Evolutionary conservation across 176 grass and related monocot species (phyloP).

Genomic region (Musa acuminata): DNA sequence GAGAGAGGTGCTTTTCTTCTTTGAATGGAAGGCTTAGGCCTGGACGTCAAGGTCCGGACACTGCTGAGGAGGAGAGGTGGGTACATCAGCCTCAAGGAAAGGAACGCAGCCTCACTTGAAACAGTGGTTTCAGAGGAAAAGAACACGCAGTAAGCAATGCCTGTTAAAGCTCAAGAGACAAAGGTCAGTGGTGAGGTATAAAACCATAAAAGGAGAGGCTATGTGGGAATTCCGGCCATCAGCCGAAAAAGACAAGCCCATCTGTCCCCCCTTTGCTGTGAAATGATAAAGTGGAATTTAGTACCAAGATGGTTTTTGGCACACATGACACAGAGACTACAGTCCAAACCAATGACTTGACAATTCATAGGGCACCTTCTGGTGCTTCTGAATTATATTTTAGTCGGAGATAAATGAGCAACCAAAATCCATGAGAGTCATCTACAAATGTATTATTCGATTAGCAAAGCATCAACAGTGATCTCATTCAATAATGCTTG

Average conservation of each 20-base stretch:
- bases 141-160: background rate
- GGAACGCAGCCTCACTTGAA: slow-evolving; percentile 11
- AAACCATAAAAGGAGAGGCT: slow-evolving; percentile 3
- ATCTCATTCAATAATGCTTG: no score
- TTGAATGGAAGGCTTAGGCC: background rate
- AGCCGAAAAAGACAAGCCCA: slow-evolving; percentile 9
- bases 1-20: background rate
- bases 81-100: slow-evolving; percentile 5
- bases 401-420: background rate
- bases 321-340: slow-evolving; percentile 17
- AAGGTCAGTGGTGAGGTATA: slow-evolving; percentile 1
- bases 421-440: no score
- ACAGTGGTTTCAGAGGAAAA: background rate
- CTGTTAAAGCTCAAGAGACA: slow-evolving; percentile 13
- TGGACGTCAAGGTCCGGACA: background rate
- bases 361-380: slow-evolving; percentile 18
- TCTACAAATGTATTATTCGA: no score
- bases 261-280: slow-evolving; percentile 8
- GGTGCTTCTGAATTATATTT: background rate
- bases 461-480: no score
- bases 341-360: slow-evolving; percentile 21
- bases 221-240: slow-evolving; percentile 6
- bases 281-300: slow-evolving; percentile 20
- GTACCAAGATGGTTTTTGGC: slow-evolving; percentile 23
- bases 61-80: background rate